Percentiles rank a stretch among this genome's conserved stretches.
These are phyloP conservation scores for Candida pseudoviswanathii DNA, from an alignment of 1,139 yeast genomes.

Conservation along the genomic window DNA sequence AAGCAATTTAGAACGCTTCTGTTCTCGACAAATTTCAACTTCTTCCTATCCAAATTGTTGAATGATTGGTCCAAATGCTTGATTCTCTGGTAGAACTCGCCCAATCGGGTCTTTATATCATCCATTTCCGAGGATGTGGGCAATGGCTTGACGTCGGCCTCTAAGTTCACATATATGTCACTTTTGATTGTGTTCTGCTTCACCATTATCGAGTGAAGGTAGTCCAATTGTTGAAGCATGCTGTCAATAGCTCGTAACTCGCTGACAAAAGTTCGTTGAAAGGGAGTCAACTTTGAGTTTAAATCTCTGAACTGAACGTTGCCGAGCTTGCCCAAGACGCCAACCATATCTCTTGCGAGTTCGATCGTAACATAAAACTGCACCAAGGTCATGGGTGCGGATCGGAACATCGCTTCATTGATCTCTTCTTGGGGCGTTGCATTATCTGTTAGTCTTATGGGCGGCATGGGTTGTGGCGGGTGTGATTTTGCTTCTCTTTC, in stretches of 20 bases:
- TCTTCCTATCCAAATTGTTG: conserved; percentile 24
- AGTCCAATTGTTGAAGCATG: conserved; percentile 31
- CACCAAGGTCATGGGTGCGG: conserved; percentile 93
- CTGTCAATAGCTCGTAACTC: conserved; percentile 65
- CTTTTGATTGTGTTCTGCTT: conserved; percentile 30
- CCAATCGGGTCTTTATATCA: conserved; percentile 24
- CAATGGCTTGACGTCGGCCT: conserved; percentile 30
- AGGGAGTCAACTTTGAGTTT: conserved; percentile 74
- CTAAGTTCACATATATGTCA: conserved; percentile 25
- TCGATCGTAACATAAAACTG: conserved; percentile 93
- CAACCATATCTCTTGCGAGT: conserved; percentile 83
- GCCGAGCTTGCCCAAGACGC: conserved; percentile 79
- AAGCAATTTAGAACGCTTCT: conserved; percentile 33
- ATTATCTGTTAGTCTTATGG: conserved; percentile 12
- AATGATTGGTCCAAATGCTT: conserved; percentile 38
- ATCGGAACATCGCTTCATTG: conserved; percentile 47
- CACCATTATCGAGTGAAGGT: conserved; percentile 38
- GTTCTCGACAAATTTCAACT: conserved; percentile 33
- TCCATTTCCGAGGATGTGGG: conserved; percentile 38
- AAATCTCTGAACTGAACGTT: conserved; percentile 88
- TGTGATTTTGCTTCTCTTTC: neutral
- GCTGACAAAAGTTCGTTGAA: conserved; percentile 83
- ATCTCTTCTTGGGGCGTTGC: conserved; percentile 1
- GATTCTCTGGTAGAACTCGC: conserved; percentile 28
- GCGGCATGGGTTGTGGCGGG: conserved; percentile 7